Base-by-base conservation (phyloP, 345 rosid genomes). In the Boechera divaricarpa region DNA sequence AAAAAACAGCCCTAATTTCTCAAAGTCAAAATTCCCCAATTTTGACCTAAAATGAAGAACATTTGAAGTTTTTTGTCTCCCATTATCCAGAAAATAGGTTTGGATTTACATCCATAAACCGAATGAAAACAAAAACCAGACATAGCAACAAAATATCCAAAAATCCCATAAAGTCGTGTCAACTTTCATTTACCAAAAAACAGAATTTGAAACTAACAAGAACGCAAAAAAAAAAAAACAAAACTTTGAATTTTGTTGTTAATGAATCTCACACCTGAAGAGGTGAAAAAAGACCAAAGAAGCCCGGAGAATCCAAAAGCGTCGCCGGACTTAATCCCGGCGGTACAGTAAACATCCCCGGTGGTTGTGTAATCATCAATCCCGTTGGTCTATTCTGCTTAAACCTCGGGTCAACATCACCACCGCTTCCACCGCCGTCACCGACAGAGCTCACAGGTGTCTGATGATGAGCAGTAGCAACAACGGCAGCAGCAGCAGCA, bases 261-360 rank as follows among this genome's bases (percentile, higher is more conserved):
- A 65, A 70, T 7, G 55, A 38, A 36, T 68, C 5, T 32, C 31
- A 31, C 60, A 92, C 97, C 91, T 85, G 91, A 73, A 63, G 42
- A 32, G 93, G 91, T 36, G 95, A 87, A 53, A 88, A 88, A 53
- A 89, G 81, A 36, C 93, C 93, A 38, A 78, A 72, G 32, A 93
- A 79, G 49, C 90, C 86, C 8, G 95, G 97, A 1, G 98, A 91
- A 53, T 87, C 94, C 45, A 82, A 85, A 79, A 85, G 82, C 32
- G 79, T 70, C 18, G 84, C 75, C 15, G 96, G 92, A 62, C 87
- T 85, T 75, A 83, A 66, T 42, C 86, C 88, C 44, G 85, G 80
- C 6, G 90, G 82, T 44, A 86, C 69, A n/a, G 83, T 55, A 58
- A 86, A 86, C 80, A 87, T 81, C 67, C 81, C 59, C 65, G 86